Evolutionary conservation across 2,329 filamentous ascomycete genomes (phyloP), one percentile per base, ranked within the genome.

Genomic region (Neophaeococcomyces mojaviensis): DNA sequence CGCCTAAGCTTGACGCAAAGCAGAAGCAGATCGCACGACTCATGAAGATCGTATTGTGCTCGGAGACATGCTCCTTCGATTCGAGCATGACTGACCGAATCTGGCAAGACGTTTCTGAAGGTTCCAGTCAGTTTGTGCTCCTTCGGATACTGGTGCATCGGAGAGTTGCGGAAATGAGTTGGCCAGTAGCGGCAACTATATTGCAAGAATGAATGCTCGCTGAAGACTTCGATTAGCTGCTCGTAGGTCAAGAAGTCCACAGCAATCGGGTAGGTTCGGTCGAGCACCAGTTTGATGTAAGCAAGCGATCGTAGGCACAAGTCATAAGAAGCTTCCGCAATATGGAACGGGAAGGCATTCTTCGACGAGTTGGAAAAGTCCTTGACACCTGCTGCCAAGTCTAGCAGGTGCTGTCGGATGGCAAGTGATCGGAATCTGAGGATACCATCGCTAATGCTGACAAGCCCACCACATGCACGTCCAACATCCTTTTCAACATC

Each of bases 41-140:
- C 65, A 1, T 64, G 64, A 0, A 66, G 61, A 24, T 71, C 63
- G 31, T 68, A 67, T 47, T 75, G 69, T 3, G 66, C 64, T 33
- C 70, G 66, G 61, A 70, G 73, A 52, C 68, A 70, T 4, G 69
- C 65, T 49, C 73, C 66, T 52, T 78, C 74, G 2, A 77, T 58
- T n/a, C 74, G 61, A 1, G 72, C 59, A 28, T 77, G 60, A 2
- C 67, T 59, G 0, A 69, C 66, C 2, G 69, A 69, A 5, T 65
- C 61, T 1, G 75, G 73, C 43, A 77, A 65, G 5, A 69, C 61
- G 22, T 64, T 66, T 45, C 70, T 70, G 48, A 77, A 66, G 6
- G 68, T 66, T 1, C 61, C 47, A 1, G 66, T 64, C 24, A 75
- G 61, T 28, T 70, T 67, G 47, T 71, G 66, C 26, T 69, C 65